Conservation (phyloP, 2,329 filamentous ascomycete species). For the Scopulariopsis brevicaulis region DNA sequence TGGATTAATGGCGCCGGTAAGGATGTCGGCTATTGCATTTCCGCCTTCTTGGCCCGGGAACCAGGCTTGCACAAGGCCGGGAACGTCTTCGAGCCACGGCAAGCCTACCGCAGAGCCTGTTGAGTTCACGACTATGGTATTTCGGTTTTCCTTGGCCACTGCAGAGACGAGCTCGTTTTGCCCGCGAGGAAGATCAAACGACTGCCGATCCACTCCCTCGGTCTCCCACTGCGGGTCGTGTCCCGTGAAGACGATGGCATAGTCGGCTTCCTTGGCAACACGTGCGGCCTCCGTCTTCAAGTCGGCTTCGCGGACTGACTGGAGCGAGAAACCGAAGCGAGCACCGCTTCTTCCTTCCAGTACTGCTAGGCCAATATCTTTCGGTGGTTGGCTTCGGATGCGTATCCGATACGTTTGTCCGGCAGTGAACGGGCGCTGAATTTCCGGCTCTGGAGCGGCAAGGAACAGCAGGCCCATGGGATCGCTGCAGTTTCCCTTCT, state of each 20-base stretch:
- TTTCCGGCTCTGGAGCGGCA: slow-evolving; percentile 7
- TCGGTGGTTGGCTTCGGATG: slow-evolving; percentile 19
- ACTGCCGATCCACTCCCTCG: slow-evolving; percentile 59
- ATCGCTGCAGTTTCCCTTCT: not conserved
- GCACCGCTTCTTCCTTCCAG: slow-evolving; percentile 19
- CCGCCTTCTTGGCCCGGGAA: slow-evolving; percentile 60
- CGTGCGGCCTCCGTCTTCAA: slow-evolving; percentile 37
- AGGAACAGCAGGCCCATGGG: not conserved
- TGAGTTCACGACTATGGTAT: slow-evolving; percentile 51
- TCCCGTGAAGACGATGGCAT: slow-evolving; percentile 42
- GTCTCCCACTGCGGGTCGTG: slow-evolving; percentile 37
- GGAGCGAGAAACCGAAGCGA: slow-evolving; percentile 18
- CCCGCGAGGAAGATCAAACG: slow-evolving; percentile 52
- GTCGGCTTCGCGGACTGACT: slow-evolving; percentile 20
- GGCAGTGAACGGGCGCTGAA: slow-evolving; percentile 13
- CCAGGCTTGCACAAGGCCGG: slow-evolving; percentile 55
- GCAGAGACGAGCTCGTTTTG: slow-evolving; percentile 49
- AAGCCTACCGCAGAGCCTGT: slow-evolving; percentile 52
- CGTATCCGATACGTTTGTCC: slow-evolving; percentile 19
- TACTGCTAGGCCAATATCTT: slow-evolving; percentile 7
- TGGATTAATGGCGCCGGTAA: slow-evolving; percentile 54
- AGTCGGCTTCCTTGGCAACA: slow-evolving; percentile 46
- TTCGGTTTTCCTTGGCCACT: slow-evolving; percentile 43
- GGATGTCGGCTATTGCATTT: slow-evolving; percentile 55
- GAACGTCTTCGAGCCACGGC: slow-evolving; percentile 43